phyloP scores from a whole-genome alignment of 2,329 filamentous ascomycete genomes.

The Pseudocercospora crystallina region DNA sequence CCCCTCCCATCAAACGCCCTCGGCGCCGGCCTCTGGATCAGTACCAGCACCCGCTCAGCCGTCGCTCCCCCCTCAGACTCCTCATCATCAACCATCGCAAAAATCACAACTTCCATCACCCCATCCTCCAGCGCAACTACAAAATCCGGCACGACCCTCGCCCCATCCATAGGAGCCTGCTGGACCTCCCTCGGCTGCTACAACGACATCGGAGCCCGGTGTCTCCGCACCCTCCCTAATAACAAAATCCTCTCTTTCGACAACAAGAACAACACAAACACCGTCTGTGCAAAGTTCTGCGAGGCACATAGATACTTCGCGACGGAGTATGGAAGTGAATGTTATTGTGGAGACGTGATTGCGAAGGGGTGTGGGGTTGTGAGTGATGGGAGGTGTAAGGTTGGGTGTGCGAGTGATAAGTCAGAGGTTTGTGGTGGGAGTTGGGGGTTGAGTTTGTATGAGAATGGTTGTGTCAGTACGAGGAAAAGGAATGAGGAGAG shows the following conservation, averaged over 20 bases:
- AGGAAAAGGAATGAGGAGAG: background rate
- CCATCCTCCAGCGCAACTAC: background rate
- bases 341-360: constrained; percentile 1
- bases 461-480: background rate
- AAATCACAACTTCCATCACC: background rate
- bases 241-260: constrained; percentile 1
- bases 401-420: background rate
- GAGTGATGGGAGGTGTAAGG: background rate
- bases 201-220: background rate
- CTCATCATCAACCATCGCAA: background rate
- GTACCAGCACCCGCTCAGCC: background rate
- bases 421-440: constrained; percentile 1
- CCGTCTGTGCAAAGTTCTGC: background rate
- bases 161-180: background rate
- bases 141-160: background rate
- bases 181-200: constrained; percentile 3
- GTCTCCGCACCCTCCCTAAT: background rate
- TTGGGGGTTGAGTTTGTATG: constrained; percentile 6
- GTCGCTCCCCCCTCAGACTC: background rate
- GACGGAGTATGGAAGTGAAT: constrained; percentile 1
- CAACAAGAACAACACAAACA: constrained; percentile 7
- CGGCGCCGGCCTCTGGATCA: background rate
- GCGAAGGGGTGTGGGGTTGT: background rate
- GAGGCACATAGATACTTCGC: background rate
- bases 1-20: background rate